These are phyloP conservation scores for Colletotrichum simmondsii DNA, from an alignment of 2,329 filamentous ascomycete genomes.

Conservation along the genomic window DNA sequence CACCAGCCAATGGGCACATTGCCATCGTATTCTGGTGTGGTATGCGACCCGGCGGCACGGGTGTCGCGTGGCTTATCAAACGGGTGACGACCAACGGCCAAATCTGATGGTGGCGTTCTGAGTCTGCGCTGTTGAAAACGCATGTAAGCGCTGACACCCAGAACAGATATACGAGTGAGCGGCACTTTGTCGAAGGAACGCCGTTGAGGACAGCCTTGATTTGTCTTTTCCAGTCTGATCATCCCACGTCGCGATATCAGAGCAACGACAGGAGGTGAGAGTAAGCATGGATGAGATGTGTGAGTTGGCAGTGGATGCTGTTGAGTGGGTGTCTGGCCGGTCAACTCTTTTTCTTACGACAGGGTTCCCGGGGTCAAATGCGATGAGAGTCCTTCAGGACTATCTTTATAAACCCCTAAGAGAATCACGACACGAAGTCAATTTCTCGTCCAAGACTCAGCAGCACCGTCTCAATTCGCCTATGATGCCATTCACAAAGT, in stretches of 20 bases:
- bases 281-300: conserved; percentile 8
- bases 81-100: not conserved
- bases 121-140: not conserved
- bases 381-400: not conserved
- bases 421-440: not conserved
- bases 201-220: not conserved
- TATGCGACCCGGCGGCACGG: not conserved
- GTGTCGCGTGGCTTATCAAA: not conserved
- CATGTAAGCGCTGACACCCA: not conserved
- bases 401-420: not conserved
- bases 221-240: not conserved
- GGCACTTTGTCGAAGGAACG: too few relatives aligned
- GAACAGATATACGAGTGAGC: too few relatives aligned
- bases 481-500: conserved; percentile 39
- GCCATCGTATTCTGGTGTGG: not conserved
- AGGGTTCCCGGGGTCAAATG: not conserved
- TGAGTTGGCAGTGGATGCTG: not conserved
- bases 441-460: not conserved
- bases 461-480: conserved; percentile 33
- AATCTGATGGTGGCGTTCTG: not conserved
- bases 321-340: conserved; percentile 2
- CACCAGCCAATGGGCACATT: not conserved
- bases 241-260: not conserved
- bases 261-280: not conserved
- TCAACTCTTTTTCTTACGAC: not conserved